phyloP scores from a whole-genome alignment of 345 rosid genomes.

The Leavenworthia alabamica region DNA sequence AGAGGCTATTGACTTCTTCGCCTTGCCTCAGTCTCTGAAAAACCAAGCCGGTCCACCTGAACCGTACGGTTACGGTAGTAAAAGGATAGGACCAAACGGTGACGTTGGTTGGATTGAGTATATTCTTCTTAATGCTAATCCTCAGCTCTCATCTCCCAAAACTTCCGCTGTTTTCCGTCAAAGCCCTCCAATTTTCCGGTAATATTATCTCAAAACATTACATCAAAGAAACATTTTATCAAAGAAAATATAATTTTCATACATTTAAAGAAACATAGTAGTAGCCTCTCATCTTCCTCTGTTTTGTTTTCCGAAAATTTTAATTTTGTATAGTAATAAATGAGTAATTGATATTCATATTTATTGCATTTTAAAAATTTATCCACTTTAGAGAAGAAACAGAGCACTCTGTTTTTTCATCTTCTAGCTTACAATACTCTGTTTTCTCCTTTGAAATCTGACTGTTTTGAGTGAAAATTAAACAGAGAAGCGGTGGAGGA shows the following conservation, averaged over 20 bases:
- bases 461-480: background rate
- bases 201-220: slow-evolving; percentile 1
- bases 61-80: slow-evolving; percentile 86
- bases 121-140: slow-evolving; percentile 56
- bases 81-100: slow-evolving; percentile 66
- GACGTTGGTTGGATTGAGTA: slow-evolving; percentile 88
- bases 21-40: slow-evolving; percentile 58
- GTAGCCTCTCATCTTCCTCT: background rate
- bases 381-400: background rate
- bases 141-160: slow-evolving; percentile 32
- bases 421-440: background rate
- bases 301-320: background rate
- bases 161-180: slow-evolving; percentile 39
- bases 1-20: slow-evolving; percentile 55
- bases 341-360: no score
- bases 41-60: slow-evolving; percentile 67
- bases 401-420: background rate
- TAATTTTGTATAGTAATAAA: background rate
- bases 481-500: slow-evolving; percentile 51
- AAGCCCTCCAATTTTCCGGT: slow-evolving; percentile 56
- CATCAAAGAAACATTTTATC: background rate
- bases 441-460: background rate
- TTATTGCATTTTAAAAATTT: no score
- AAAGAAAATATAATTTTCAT: background rate
- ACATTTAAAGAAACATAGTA: background rate